A percentile compares a stretch with the other conserved stretches of the same genome.
These are phyloP conservation scores for Xylaria nigripes DNA, from an alignment of 495 filamentous ascomycete species.

Conservation along the genomic window DNA sequence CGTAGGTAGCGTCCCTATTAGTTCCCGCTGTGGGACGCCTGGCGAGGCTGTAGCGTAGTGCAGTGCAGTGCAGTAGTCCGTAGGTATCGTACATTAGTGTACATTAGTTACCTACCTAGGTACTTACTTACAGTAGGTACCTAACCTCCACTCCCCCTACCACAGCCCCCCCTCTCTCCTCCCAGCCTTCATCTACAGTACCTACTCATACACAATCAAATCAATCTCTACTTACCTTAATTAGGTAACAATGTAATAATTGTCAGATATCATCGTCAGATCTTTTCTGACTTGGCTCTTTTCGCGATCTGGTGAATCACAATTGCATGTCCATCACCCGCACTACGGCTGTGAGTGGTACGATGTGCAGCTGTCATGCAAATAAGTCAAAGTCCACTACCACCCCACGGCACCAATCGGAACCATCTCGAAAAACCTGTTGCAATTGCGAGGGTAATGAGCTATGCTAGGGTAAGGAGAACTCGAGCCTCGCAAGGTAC, in stretches of 20 bases:
- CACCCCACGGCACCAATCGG: conserved; percentile 3
- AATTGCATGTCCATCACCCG: conserved; percentile 9
- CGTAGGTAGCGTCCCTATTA: conserved; percentile 3
- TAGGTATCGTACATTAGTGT: background rate
- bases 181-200: too few species aligned
- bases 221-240: background rate
- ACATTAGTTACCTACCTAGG: too few species aligned
- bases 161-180: too few species aligned
- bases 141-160: too few species aligned
- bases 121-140: too few species aligned
- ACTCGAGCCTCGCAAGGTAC: conserved; percentile 8
- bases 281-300: conserved; percentile 1
- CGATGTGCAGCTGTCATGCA: conserved; percentile 9
- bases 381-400: conserved; percentile 5
- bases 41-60: conserved; percentile 17
- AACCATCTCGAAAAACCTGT: conserved; percentile 8
- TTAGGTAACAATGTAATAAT: background rate
- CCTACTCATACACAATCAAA: background rate
- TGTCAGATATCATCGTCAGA: background rate
- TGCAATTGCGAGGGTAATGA: conserved; percentile 10
- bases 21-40: conserved; percentile 28
- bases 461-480: conserved; percentile 11
- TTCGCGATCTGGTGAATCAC: conserved; percentile 6
- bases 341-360: background rate
- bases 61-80: conserved; percentile 6